Evolutionary conservation across 78 protist species (phyloP).

Genomic region (Anaeramoeba flamelloides): DNA sequence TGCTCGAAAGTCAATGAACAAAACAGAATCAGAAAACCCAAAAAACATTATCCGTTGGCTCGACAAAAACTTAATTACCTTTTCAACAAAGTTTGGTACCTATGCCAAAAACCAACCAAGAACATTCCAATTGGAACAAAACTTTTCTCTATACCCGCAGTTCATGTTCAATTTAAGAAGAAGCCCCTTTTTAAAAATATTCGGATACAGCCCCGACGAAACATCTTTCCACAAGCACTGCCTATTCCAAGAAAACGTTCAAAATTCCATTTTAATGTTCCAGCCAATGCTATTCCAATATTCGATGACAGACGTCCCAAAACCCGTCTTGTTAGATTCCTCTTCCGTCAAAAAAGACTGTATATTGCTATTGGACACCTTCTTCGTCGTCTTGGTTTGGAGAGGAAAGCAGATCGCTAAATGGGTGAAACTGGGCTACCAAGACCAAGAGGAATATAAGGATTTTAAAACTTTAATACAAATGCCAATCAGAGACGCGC

Average conservation of each 20-base stretch:
- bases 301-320: slow-evolving; percentile 13
- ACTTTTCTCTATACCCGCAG: slow-evolving; percentile 77
- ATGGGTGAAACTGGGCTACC: slow-evolving; percentile 54
- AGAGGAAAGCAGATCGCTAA: slow-evolving; percentile 76
- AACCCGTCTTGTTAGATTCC: background rate
- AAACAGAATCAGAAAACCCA: background rate
- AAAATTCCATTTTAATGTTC: slow-evolving; percentile 73
- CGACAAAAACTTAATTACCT: slow-evolving; percentile 54
- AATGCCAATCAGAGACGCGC: background rate
- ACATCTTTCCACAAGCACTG: slow-evolving; percentile 55
- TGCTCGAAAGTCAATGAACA: background rate
- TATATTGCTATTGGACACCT: slow-evolving; percentile 85
- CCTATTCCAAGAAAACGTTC: slow-evolving; percentile 29
- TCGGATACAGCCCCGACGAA: slow-evolving; percentile 88
- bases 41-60: background rate
- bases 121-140: slow-evolving; percentile 43
- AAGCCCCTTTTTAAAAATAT: slow-evolving; percentile 62
- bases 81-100: slow-evolving; percentile 5
- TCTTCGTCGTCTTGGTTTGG: slow-evolving; percentile 80
- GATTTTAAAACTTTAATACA: background rate
- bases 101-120: slow-evolving; percentile 42
- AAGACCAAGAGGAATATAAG: background rate
- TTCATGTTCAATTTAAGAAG: slow-evolving; percentile 95
- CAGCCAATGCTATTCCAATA: slow-evolving; percentile 82
- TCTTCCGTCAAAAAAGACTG: slow-evolving; percentile 8